Percentiles rank a stretch among this genome's conserved stretches.
These are phyloP conservation scores for Wickerhamomyces rabaulensis DNA, from an alignment of 805 yeast species.

Conservation along the genomic window DNA sequence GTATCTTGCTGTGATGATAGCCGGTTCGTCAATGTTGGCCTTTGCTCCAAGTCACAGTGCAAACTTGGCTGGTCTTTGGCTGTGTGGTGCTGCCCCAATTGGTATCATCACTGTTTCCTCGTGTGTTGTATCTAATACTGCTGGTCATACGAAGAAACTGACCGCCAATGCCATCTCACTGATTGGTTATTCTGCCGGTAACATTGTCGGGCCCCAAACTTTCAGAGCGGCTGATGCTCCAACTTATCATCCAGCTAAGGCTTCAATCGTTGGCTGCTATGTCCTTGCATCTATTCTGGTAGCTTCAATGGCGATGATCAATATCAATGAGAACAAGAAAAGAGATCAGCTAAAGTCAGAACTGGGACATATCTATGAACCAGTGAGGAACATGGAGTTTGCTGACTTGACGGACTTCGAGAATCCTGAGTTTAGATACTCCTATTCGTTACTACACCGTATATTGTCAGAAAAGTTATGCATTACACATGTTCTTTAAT, in stretches of 20 bases:
- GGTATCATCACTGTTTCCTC: slow-evolving; percentile 12
- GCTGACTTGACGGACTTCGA: slow-evolving; percentile 50
- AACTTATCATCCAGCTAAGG: slow-evolving; percentile 47
- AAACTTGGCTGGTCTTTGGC: slow-evolving; percentile 27
- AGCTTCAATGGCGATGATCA: slow-evolving; percentile 25
- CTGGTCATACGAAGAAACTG: slow-evolving; percentile 43
- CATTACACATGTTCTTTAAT: no score
- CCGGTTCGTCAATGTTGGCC: slow-evolving; percentile 26
- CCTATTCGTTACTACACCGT: no score
- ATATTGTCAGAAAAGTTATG: no score
- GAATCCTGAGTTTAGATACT: slow-evolving; percentile 49
- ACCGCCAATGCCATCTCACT: slow-evolving; percentile 40
- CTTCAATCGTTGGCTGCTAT: slow-evolving; percentile 1
- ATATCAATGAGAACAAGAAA: slow-evolving; percentile 31
- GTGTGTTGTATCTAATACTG: slow-evolving; percentile 10
- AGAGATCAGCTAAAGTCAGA: slow-evolving; percentile 27
- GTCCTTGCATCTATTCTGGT: slow-evolving; percentile 32
- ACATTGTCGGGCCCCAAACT: slow-evolving; percentile 52
- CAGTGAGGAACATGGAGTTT: slow-evolving; percentile 26
- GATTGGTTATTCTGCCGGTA: slow-evolving; percentile 49
- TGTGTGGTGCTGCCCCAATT: slow-evolving; percentile 24
- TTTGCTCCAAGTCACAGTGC: slow-evolving; percentile 26
- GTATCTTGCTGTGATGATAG: background rate
- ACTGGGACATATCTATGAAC: slow-evolving; percentile 13
- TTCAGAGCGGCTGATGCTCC: slow-evolving; percentile 46